Base-by-base conservation (phyloP, 192 early-diverging fungal genomes). In the Jimgerdemannia lactiflua region DNA sequence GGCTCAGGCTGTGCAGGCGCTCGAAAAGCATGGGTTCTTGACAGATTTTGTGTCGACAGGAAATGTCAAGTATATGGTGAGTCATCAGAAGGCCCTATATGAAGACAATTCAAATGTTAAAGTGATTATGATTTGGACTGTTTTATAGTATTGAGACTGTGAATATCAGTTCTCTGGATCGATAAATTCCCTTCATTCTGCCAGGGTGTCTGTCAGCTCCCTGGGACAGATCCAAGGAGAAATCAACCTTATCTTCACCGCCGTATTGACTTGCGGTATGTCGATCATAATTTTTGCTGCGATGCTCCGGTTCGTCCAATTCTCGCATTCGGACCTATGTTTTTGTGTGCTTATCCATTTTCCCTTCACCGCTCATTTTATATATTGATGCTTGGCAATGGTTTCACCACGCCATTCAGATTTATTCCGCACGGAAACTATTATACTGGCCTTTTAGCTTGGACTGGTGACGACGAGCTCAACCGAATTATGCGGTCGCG, bases 1-100 rank as follows among this genome's bases (percentile, higher is more conserved):
- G 11, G 29, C 42, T 54, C 54, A 42, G 66, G 18, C 65, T 14
- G 17, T 73, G 8, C 17, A 18, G 29, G 40, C 65, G 40, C 54
- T 77, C 39, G 54, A 41, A 40, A 44, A 43, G 4, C 4, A 29
- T 39, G 71, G 70, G 17, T 77, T 77, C 40, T 42, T 77, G 19
- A 77, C 41, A n/a, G 75, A 77, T 72, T 65, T 54, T n/a, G 65
- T 77, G 43, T 19, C 39, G 3, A 66, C 11, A 67, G 75, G 71
- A 18, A 0, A 6, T 43, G 29, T 39, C 3, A 77, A 73, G 49
- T 77, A 77, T 19, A 42, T 49, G 11, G 75, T 77, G 66, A 76
- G 70, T 7, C 10, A 14, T 29, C 29, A 29, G 29, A 29, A 29
- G 29, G 29, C 29, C 29, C 29, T 29, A 29, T 29, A 59, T 59